Evolutionary conservation across 1,284 basidiomycete species (phyloP).

Genomic region (Testicularia cyperi): DNA sequence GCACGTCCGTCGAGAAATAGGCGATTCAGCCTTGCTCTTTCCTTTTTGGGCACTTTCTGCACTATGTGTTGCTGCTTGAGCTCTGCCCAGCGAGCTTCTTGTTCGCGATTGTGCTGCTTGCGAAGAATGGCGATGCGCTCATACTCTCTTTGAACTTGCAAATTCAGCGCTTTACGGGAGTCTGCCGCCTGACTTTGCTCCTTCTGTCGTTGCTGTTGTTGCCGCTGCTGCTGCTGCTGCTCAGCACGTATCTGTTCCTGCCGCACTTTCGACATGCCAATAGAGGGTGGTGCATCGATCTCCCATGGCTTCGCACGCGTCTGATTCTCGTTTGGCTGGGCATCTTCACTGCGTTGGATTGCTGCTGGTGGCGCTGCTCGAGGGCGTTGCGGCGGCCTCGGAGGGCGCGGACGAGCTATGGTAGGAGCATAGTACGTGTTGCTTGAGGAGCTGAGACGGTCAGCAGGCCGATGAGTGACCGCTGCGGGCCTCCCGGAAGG

Average conservation of each 20-base stretch:
- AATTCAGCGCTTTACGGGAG: too few relatives aligned
- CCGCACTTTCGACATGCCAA: conserved; percentile 7
- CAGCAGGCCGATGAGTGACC: too few relatives aligned
- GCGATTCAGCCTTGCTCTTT: too few relatives aligned
- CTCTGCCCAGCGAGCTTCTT: too few relatives aligned
- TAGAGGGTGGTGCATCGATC: conserved; percentile 18
- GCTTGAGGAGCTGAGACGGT: too few relatives aligned
- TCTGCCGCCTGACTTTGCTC: background rate
- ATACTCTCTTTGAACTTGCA: background rate
- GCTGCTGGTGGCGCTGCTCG: conserved; percentile 18
- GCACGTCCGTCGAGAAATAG: too few relatives aligned
- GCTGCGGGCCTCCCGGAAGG: background rate
- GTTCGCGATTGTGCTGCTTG: too few relatives aligned
- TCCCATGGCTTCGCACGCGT: conserved; percentile 23
- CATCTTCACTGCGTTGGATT: conserved; percentile 21
- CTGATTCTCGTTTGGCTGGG: conserved; percentile 31
- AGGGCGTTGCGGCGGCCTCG: conserved; percentile 2
- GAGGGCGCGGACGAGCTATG: background rate
- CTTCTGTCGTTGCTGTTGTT: conserved; percentile 1
- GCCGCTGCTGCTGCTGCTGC: conserved; percentile 1
- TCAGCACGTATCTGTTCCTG: background rate
- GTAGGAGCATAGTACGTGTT: too few relatives aligned
- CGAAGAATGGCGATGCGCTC: background rate
- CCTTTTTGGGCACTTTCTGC: too few relatives aligned
- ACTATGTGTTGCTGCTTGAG: too few relatives aligned